Conservation (phyloP, 306 rosid genomes). For the Parietaria judaica region DNA sequence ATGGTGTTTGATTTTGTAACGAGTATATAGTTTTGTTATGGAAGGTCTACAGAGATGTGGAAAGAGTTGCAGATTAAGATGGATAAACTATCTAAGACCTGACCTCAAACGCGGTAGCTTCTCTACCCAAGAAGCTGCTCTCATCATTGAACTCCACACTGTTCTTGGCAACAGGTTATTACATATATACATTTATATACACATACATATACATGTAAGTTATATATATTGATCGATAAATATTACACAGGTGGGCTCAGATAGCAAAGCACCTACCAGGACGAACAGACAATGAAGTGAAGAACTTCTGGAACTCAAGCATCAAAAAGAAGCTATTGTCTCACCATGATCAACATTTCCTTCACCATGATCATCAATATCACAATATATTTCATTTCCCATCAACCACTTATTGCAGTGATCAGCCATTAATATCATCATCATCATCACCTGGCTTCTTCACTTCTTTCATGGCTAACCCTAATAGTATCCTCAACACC, state of each 20-base stretch:
- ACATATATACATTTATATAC: not conserved
- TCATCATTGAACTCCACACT: slow-evolving; percentile 81
- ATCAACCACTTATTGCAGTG: slow-evolving; percentile 10
- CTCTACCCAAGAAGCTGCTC: slow-evolving; percentile 87
- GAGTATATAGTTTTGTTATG: not conserved
- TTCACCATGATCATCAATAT: slow-evolving; percentile 27
- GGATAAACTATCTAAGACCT: slow-evolving; percentile 96
- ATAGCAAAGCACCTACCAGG: slow-evolving; percentile 97
- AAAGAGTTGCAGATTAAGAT: slow-evolving; percentile 89
- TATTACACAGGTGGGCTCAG: slow-evolving; percentile 74
- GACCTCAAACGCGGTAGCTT: slow-evolving; percentile 94
- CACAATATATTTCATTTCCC: slow-evolving; percentile 29
- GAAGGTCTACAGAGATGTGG: slow-evolving; percentile 86
- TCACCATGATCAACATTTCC: slow-evolving; percentile 40
- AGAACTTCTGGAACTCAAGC: slow-evolving; percentile 98
- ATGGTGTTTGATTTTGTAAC: not conserved
- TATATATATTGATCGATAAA: not conserved
- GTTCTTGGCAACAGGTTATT: slow-evolving; percentile 78
- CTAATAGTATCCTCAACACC: slow-evolving; percentile 22
- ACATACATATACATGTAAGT: not conserved
- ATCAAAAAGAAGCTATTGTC: slow-evolving; percentile 81
- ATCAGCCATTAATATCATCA: not conserved
- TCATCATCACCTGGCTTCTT: slow-evolving; percentile 30
- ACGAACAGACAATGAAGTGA: slow-evolving; percentile 98
- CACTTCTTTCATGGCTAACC: slow-evolving; percentile 48